Percentiles rank a stretch among this genome's conserved stretches.
Evolutionary conservation across 441 rosid species (phyloP).

Genomic region (Populus trichocarpa): DNA sequence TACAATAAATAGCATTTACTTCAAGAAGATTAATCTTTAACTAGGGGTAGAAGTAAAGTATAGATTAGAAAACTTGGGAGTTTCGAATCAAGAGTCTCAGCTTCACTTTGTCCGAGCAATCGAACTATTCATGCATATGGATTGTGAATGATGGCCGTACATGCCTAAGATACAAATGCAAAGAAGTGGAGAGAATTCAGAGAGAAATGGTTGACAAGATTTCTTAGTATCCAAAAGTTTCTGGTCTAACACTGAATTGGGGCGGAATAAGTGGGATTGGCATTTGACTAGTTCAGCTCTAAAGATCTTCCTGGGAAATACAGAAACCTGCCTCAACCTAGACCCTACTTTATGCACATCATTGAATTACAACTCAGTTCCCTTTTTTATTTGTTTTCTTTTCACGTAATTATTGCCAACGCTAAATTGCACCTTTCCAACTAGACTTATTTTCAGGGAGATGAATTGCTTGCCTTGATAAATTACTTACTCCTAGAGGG

Average conservation of each 20-base stretch:
- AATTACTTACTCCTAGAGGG: conserved; percentile 10
- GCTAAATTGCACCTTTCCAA: not conserved
- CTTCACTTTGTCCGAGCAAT: too few relatives aligned
- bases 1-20: too few relatives aligned
- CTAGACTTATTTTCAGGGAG: conserved; percentile 28
- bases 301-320: conserved; percentile 17
- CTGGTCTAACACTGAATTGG: conserved; percentile 9
- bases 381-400: not conserved
- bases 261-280: conserved; percentile 21
- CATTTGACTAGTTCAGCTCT: conserved; percentile 30
- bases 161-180: too few relatives aligned
- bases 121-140: too few relatives aligned
- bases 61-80: too few relatives aligned
- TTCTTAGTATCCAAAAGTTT: conserved; percentile 4
- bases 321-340: conserved; percentile 23
- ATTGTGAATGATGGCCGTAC: too few relatives aligned
- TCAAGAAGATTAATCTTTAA: too few relatives aligned
- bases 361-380: conserved; percentile 15
- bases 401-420: conserved; percentile 19
- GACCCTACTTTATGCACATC: conserved; percentile 32
- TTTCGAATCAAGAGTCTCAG: too few relatives aligned
- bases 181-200: not conserved
- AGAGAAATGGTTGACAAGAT: not conserved
- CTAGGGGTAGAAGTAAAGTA: too few relatives aligned
- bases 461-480: conserved; percentile 11